phyloP scores from a whole-genome alignment of 208 protist genomes.

The Trypanosoma caninum region DNA sequence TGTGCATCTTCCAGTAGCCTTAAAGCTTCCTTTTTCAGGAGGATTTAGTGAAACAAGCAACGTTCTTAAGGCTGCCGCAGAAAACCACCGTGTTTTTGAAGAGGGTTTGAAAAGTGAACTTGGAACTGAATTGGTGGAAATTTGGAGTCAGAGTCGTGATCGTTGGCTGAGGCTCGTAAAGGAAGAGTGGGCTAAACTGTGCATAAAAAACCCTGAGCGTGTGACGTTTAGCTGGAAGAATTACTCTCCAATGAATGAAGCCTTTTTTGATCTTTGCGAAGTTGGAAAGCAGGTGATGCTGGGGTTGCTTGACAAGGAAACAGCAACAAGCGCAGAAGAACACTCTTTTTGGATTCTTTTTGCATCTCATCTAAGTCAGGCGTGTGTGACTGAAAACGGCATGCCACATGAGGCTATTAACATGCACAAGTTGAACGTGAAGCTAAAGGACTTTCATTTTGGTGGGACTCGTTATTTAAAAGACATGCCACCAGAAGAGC shows the following conservation, averaged over 20 bases:
- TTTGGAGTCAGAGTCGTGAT: constrained; percentile 54
- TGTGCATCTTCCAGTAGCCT: constrained; percentile 19
- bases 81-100: constrained; percentile 48
- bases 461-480: constrained; percentile 90
- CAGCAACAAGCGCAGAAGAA: constrained; percentile 42
- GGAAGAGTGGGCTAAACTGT: constrained; percentile 51
- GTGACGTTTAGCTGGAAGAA: constrained; percentile 83
- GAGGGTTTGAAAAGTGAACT: constrained; percentile 35
- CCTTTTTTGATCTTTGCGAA: constrained; percentile 89
- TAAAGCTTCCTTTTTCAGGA: constrained; percentile 28
- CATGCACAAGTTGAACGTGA: constrained; percentile 86
- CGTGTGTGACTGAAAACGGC: constrained; percentile 44
- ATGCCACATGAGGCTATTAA: constrained; percentile 72
- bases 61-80: constrained; percentile 28
- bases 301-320: constrained; percentile 52
- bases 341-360: constrained; percentile 74
- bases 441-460: constrained; percentile 90
- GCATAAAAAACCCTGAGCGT: constrained; percentile 38
- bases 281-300: constrained; percentile 78
- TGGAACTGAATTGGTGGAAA: constrained; percentile 41
- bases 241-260: constrained; percentile 68
- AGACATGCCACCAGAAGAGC: constrained; percentile 77
- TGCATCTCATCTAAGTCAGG: constrained; percentile 49
- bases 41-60: constrained; percentile 51
- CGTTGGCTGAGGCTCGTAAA: constrained; percentile 64